Evolutionary conservation across 2,329 filamentous ascomycete genomes (phyloP).

Genomic region (Ceratocystis albifundus): DNA sequence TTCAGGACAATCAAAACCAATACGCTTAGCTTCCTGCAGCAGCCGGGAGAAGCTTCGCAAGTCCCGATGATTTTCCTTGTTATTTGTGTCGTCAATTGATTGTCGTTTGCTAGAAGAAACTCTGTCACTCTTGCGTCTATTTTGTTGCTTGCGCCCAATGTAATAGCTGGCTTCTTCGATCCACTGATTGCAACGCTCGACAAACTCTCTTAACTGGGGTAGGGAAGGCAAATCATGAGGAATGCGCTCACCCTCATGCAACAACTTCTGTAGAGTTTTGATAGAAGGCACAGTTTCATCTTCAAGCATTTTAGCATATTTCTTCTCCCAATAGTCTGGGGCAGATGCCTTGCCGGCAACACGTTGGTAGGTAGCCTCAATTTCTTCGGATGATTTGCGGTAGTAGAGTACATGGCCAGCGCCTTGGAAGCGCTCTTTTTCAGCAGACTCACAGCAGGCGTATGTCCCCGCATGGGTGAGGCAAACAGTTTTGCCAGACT

Average conservation of each 20-base stretch:
- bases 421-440: constrained; percentile 56
- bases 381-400: constrained; percentile 60
- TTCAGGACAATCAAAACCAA: constrained; percentile 89
- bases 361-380: constrained; percentile 57
- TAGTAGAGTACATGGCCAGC: constrained; percentile 64
- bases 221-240: constrained; percentile 79
- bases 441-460: constrained; percentile 63
- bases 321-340: constrained; percentile 82
- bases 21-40: constrained; percentile 67
- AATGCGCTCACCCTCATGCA: constrained; percentile 92
- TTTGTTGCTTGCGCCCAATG: constrained; percentile 94
- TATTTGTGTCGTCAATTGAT: constrained; percentile 64
- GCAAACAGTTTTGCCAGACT: constrained; percentile 71
- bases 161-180: constrained; percentile 94
- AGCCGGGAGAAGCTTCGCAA: constrained; percentile 80
- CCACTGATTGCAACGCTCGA: constrained; percentile 95
- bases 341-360: constrained; percentile 75
- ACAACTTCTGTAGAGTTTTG: constrained; percentile 69
- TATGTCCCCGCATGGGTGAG: constrained; percentile 67
- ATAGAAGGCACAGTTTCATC: constrained; percentile 76
- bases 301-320: constrained; percentile 72
- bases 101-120: constrained; percentile 64
- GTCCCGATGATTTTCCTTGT: constrained; percentile 77
- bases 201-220: constrained; percentile 71
- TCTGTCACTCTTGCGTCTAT: constrained; percentile 88